Conservation (phyloP, 345 rosid species). For the Ricinus communis region DNA sequence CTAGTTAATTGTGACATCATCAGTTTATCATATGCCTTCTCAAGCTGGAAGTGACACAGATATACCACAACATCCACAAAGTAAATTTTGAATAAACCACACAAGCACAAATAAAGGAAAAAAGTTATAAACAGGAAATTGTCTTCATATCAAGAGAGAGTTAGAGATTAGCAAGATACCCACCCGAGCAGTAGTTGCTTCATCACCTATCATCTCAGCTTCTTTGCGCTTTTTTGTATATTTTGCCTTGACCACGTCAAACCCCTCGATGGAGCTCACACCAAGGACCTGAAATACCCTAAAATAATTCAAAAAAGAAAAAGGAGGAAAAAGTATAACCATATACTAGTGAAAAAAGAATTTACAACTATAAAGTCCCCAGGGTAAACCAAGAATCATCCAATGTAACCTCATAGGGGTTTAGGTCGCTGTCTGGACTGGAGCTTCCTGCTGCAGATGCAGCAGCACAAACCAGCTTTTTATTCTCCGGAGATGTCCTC, state of each 20-base stretch:
- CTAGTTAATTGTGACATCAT: conserved; percentile 81
- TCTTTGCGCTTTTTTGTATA: conserved; percentile 77
- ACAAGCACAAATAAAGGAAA: background rate
- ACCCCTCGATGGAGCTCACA: conserved; percentile 78
- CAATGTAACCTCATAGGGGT: conserved; percentile 77
- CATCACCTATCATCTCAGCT: conserved; percentile 79
- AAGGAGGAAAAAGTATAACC: no score
- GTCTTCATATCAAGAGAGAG: background rate
- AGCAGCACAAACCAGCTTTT: conserved; percentile 49
- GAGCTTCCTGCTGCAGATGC: conserved; percentile 79
- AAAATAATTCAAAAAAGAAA: conserved; percentile 1
- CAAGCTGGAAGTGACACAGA: conserved; percentile 55
- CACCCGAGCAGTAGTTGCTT: conserved; percentile 75
- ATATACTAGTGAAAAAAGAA: conserved; percentile 4
- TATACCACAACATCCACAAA: conserved; percentile 15
- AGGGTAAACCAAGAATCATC: conserved; percentile 2
- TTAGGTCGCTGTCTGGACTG: conserved; percentile 55
- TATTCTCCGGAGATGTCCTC: conserved; percentile 33
- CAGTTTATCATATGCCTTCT: conserved; percentile 95
- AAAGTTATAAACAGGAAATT: background rate
- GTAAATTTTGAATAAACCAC: background rate
- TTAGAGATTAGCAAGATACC: conserved; percentile 21
- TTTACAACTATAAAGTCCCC: background rate
- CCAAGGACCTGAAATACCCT: conserved; percentile 74
- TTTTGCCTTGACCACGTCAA: conserved; percentile 65